These are phyloP conservation scores for Melaleuca quinquenervia DNA, from an alignment of 345 rosid species.

Conservation along the genomic window DNA sequence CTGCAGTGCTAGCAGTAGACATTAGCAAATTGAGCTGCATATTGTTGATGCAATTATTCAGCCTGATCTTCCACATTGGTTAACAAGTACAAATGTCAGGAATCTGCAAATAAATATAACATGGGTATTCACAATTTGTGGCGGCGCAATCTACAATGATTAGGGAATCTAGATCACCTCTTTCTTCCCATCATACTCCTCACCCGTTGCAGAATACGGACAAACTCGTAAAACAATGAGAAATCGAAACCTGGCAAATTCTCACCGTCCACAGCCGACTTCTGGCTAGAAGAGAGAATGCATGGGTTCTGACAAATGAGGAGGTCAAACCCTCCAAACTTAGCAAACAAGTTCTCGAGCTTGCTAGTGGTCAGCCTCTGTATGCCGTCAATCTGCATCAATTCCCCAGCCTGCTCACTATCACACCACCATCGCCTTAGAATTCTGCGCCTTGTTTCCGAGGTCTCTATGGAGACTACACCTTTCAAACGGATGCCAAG, in stretches of 20 bases:
- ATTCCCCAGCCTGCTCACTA: slow-evolving; percentile 61
- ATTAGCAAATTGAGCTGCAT: neutral
- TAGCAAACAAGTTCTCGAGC: slow-evolving; percentile 32
- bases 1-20: neutral
- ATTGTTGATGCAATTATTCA: neutral
- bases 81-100: neutral
- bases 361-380: slow-evolving; percentile 45
- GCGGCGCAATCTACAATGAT: neutral
- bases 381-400: slow-evolving; percentile 64
- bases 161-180: slow-evolving; percentile 1
- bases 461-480: slow-evolving; percentile 57
- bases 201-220: slow-evolving; percentile 56
- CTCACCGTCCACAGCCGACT: neutral
- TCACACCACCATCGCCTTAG: slow-evolving; percentile 66
- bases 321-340: slow-evolving; percentile 58
- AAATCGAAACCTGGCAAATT: slow-evolving; percentile 35
- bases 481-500: slow-evolving; percentile 66
- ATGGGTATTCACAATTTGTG: neutral
- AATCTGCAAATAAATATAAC: neutral
- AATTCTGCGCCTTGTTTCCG: slow-evolving; percentile 45
- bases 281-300: slow-evolving; percentile 11
- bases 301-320: slow-evolving; percentile 67
- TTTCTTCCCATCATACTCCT: slow-evolving; percentile 32
- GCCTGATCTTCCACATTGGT: neutral
- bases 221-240: slow-evolving; percentile 58